Conservation (phyloP, 2,329 filamentous ascomycete species). For the Cordyceps militaris region DNA sequence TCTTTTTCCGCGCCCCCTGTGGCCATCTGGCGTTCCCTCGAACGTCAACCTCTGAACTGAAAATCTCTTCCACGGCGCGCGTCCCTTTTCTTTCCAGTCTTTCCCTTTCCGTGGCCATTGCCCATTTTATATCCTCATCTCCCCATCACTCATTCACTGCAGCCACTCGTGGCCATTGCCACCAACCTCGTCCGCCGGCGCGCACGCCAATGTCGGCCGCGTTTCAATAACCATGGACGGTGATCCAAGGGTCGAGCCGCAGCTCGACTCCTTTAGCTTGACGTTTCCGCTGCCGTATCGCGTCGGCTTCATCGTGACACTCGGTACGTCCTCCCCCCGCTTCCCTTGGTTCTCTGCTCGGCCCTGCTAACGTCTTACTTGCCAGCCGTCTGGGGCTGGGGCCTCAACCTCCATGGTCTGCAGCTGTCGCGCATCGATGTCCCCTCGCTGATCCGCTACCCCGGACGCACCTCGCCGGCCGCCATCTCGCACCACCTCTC, state of each 20-base stretch:
- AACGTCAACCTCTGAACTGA: neutral
- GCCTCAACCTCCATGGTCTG: constrained; percentile 82
- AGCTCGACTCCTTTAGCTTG: constrained; percentile 80
- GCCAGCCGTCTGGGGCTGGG: constrained; percentile 91
- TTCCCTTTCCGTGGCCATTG: neutral
- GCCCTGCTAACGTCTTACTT: neutral
- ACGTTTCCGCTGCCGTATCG: constrained; percentile 85
- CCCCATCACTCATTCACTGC: no score
- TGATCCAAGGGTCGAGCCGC: constrained; percentile 61
- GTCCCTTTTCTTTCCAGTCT: neutral
- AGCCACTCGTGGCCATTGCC: neutral
- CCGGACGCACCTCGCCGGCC: constrained; percentile 60
- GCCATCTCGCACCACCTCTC: constrained; percentile 72
- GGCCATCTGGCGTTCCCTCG: neutral
- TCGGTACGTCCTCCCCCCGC: constrained; percentile 50
- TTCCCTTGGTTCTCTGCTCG: neutral
- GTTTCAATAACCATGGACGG: constrained; percentile 52
- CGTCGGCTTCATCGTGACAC: constrained; percentile 74
- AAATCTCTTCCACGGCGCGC: neutral
- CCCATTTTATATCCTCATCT: neutral
- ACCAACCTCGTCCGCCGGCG: neutral
- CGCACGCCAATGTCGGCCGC: constrained; percentile 3
- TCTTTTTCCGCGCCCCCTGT: neutral
- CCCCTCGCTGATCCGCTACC: constrained; percentile 79
- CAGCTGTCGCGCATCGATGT: constrained; percentile 77